Base-by-base conservation (phyloP, 2,329 filamentous ascomycete genomes). In the Beauveria bassiana region DNA sequence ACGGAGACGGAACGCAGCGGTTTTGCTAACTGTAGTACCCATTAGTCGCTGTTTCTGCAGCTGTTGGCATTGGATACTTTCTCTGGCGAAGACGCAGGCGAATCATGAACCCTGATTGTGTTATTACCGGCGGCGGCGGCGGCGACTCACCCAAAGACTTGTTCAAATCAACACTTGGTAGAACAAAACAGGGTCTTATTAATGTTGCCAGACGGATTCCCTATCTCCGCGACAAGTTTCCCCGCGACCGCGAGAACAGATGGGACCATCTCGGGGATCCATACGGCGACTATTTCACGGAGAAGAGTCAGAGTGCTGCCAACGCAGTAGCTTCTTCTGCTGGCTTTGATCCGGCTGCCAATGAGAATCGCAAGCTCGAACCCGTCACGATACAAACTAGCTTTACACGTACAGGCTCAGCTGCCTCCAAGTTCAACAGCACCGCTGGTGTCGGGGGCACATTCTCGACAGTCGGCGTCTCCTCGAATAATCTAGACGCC, bases 31-130 rank as follows among this genome's bases (percentile, higher is more conserved):
- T 24, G 22, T 40, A 20, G 20, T 7, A 20, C 22, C 14, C n/a
- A n/a, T 26, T 31, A 62, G 61, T 62, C n/a, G 50, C 31, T 1
- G 49, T 63, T 10, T 51, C 45, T 28, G 26, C 51, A 3, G 12
- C 60, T 10, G 5, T 56, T 42, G 51, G 31, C 16, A 6, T 63
- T 20, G 56, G 14, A 2, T 59, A 51, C 22, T 60, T 45, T 24
- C 46, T 63, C 26, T 60, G 50, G 56, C 61, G 61, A 28, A 58
- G 46, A 34, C 31, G 61, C 38, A 60, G 38, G 49, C 38, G 49
- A 12, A n/a, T 52, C 20, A 53, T 42, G 16, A 47, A 51, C 16
- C 42, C 50, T n/a, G 12, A 20, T 12, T 31, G 38, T 34, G 31
- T 34, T 12, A 4, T 34, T 5, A 10, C 10, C 3, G 31, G 31